Evolutionary conservation across 768 basidiomycete genomes (phyloP).

Genomic region (Agrocybe praecox): DNA sequence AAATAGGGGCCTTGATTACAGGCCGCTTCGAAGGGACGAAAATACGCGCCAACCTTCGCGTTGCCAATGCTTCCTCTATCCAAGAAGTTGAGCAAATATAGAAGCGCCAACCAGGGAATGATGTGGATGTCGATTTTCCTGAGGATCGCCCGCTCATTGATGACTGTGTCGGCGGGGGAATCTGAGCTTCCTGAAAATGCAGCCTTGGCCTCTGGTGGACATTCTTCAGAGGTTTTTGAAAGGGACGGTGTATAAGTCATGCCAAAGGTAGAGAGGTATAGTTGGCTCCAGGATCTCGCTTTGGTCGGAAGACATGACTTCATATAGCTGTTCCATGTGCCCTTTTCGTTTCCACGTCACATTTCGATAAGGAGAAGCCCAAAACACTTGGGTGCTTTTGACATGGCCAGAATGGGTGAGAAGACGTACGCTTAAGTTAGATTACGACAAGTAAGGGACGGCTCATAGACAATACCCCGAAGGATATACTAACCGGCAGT

Average conservation of each 20-base stretch:
- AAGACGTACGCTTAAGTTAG: constrained; percentile 20
- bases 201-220: constrained; percentile 1
- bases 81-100: constrained; percentile 78
- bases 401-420: constrained; percentile 17
- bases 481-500: too few relatives aligned
- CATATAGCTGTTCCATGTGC: constrained; percentile 19
- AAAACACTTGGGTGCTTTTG: constrained; percentile 8
- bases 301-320: constrained; percentile 15
- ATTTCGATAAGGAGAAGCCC: constrained; percentile 13
- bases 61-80: constrained; percentile 72
- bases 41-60: constrained; percentile 52
- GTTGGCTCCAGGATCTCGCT: background rate
- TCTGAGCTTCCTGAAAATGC: constrained; percentile 1
- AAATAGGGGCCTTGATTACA: background rate
- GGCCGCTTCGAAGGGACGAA: background rate
- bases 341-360: constrained; percentile 21
- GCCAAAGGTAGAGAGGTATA: constrained; percentile 1
- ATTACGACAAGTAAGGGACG: constrained; percentile 7
- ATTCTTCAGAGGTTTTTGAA: constrained; percentile 2
- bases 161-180: background rate
- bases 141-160: constrained; percentile 58
- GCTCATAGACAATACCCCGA: background rate
- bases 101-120: constrained; percentile 73
- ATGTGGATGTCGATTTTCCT: constrained; percentile 67
- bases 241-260: constrained; percentile 6